Evolutionary conservation across 1,284 basidiomycete species (phyloP), one percentile per base, ranked within the genome.

Genomic region (Ceratobasidium sp.): DNA sequence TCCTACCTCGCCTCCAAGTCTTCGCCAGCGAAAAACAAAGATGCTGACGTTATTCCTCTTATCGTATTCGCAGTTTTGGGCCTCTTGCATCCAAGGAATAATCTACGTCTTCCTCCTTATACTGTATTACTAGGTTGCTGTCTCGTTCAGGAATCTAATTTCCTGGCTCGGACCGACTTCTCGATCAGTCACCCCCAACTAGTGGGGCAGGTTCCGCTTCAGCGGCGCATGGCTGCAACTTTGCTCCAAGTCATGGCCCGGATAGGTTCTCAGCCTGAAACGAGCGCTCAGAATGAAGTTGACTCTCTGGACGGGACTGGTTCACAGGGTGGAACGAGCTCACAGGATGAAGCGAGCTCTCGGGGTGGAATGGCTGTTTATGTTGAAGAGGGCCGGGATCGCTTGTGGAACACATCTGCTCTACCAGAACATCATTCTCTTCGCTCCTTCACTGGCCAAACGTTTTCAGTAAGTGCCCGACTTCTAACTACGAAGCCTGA

Each of bases 1-100:
- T 15, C 15, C 33, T 22, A 19, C n/a, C 33, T 62, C 2, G 59
- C 59, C 0, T 29, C 15, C 27, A n/a, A 65, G 2, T 19, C 27
- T 17, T 27, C 19, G 17, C 24, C 65, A 3, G 6, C 31, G n/a
- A 22, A 24, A 11, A 33, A 24, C 17, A 29, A 36, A 36, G 14
- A 54, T 9, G n/a, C 17, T 17, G 54, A 33, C 33, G 29, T 44
- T 27, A 22, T 63, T 14, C 51, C 63, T 19, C 22, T 65, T 3
- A 48, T 51, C 3, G n/a, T 67, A 11, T 67, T 53, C 31, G 53
- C 65, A 14, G 24, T 56, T 4, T 15, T 54, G 0, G 53, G 65
- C 7, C 44, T 67, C 7, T 22, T 67, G 9, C 33, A 67, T 36
- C 65, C 65, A 5, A 9, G 31, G 22, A 67, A 33, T 24, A 19